phyloP scores from a whole-genome alignment of 2,329 filamentous ascomycete genomes.

The Stemphylium beticola region DNA sequence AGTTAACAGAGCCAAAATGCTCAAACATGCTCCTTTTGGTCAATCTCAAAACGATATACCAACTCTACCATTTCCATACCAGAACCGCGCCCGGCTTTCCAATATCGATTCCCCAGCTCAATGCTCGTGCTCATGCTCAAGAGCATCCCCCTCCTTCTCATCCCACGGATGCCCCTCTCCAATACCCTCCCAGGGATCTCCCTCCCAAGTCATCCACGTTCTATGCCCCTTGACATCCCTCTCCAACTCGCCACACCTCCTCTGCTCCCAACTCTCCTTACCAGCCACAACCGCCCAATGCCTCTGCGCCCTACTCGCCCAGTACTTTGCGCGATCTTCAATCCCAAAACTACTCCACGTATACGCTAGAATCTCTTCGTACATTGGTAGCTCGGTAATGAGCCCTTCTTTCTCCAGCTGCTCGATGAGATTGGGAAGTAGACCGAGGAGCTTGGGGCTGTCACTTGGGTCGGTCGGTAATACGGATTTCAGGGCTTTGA shows the following conservation, averaged over 20 bases:
- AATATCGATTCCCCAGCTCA: neutral
- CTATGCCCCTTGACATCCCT: slow-evolving; percentile 31
- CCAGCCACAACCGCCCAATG: slow-evolving; percentile 37
- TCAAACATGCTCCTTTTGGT: neutral
- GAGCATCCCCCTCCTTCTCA: slow-evolving; percentile 1
- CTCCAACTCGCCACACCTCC: slow-evolving; percentile 28
- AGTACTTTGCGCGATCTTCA: slow-evolving; percentile 35
- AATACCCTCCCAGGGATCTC: slow-evolving; percentile 24
- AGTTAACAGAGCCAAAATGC: too few species aligned
- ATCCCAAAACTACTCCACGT: slow-evolving; percentile 36
- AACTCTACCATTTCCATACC: neutral
- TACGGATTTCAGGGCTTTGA: slow-evolving; percentile 31
- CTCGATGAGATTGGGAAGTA: slow-evolving; percentile 33
- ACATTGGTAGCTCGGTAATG: slow-evolving; percentile 29
- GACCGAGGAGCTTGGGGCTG: slow-evolving; percentile 28
- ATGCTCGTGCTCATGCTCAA: slow-evolving; percentile 10
- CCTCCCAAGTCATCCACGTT: slow-evolving; percentile 37
- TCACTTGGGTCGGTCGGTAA: slow-evolving; percentile 29
- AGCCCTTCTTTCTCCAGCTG: slow-evolving; percentile 38
- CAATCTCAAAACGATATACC: neutral
- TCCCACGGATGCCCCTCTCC: slow-evolving; percentile 4
- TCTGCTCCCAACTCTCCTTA: slow-evolving; percentile 33
- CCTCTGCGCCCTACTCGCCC: slow-evolving; percentile 32
- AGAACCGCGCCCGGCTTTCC: too few species aligned
- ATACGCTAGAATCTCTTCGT: slow-evolving; percentile 44